Base-by-base conservation (phyloP, 2,329 filamentous ascomycete genomes). In the Cadophora sp. region DNA sequence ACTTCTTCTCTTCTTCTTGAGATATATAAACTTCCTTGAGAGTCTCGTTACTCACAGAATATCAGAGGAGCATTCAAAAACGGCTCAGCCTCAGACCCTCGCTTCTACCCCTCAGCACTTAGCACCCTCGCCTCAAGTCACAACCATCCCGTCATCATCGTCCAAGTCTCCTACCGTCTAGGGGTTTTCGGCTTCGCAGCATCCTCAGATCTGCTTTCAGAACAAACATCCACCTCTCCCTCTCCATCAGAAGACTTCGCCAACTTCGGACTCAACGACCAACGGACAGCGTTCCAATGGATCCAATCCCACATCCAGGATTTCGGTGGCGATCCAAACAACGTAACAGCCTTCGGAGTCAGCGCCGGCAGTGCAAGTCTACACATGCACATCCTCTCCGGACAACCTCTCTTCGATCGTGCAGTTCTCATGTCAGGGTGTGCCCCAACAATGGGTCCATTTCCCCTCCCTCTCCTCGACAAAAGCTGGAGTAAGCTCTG, bases 251-350 rank as follows among this genome's bases (percentile, higher is more conserved):
- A 24, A 9, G 19, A 31, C 22, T 43, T 46, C 29, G 73, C 79
- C 1, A 85, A 85, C 69, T 81, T 82, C 67, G 81, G 80, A 0
- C 74, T 85, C 71, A 79, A 24, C 1, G 83, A 81, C 62, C 78
- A 80, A 60, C 74, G 74, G 4, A 66, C 72, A 14, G 79, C 74
- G 0, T 65, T 80, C 0, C 69, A 75, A 34, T 80, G 78, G 78
- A 70, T 80, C 16, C 68, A 76, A 51, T 70, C 73, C 7, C 70
- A 80, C 56, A 77, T 80, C 48, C 65, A 70, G 1, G 76, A 75
- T 6, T 80, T 81, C 64, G 78, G 78, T 2, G 78, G 78, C n/a
- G 77, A 80, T 66, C 73, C 76, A 9, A 63, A 72, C 1, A 70
- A 71, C 12, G 73, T 79, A 26, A 79, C 78, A 0, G 69, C 80